Evolutionary conservation across 225 moss, liverwort and hornwort species (phyloP), one percentile per base, ranked within the genome.

Genomic region (Pseudoscleropodium purum): DNA sequence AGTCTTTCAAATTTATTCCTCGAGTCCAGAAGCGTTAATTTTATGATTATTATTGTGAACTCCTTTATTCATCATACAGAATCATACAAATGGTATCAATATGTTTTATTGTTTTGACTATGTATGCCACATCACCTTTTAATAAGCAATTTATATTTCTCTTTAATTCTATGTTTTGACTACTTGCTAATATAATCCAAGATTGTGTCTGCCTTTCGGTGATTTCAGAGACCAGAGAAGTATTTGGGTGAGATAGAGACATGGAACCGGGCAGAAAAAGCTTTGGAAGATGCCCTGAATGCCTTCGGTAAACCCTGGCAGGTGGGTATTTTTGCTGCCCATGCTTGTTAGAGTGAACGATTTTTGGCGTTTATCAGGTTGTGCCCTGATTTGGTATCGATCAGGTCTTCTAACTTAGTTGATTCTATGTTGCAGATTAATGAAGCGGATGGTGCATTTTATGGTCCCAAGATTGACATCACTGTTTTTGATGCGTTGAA

Each of bases 381-480:
- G 7, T 26, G 45, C 75, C 77, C 47, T 70, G n/a, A 70, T 67
- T 91, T 82, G 63, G 43, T 84, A n/a, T 27, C 37, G 2, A 65
- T 63, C 54, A 30, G 39, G 60, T 64, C 41, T 79, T 61, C 47
- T 88, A 59, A 91, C 33, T 66, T 60, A 54, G 61, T 43, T 88
- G 36, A 68, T 60, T 83, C 12, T 67, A 63, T 89, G 60, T 59
- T 89, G 75, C 93, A 97, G 99, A 93, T 94, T 31, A 97, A 97
- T 94, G 94, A 94, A 92, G 99, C 91, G 30, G 99, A 99, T 89
- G 99, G 99, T 89, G 99, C 99, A 31, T 99, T 99, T 90, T 99
- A 99, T 95, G 99, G 99, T 82, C 99, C 99, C 29, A 99, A 99
- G 89, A 97, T 99, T 78, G 99, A 99, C 88, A 97, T 99, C 82